Evolutionary conservation across 768 basidiomycete species (phyloP).

Genomic region (Amanita rimosa): DNA sequence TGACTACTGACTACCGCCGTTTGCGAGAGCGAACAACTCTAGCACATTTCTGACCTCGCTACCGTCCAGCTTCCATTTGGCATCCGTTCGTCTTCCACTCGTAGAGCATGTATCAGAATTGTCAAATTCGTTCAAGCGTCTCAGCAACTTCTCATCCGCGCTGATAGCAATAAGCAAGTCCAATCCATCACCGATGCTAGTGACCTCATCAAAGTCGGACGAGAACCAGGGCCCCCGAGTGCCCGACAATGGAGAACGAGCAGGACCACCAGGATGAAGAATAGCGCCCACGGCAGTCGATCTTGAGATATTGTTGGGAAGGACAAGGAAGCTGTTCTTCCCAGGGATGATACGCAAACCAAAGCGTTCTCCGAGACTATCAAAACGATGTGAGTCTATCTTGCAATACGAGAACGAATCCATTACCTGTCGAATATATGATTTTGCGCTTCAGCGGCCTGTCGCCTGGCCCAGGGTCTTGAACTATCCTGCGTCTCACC

Average conservation of each 20-base stretch:
- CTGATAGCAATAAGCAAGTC: conserved; percentile 58
- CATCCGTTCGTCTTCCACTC: conserved; percentile 68
- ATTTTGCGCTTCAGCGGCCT: conserved; percentile 87
- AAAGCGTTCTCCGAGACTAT: conserved; percentile 70
- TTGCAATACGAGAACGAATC: neutral
- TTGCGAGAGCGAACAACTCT: conserved; percentile 14
- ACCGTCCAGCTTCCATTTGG: conserved; percentile 49
- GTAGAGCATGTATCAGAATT: conserved; percentile 62
- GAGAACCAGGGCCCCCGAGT: conserved; percentile 23
- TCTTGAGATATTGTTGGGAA: conserved; percentile 75
- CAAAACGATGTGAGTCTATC: neutral
- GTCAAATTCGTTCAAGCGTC: conserved; percentile 66
- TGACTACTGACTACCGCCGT: neutral
- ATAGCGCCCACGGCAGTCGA: conserved; percentile 80
- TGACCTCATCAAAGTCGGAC: conserved; percentile 12
- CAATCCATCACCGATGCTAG: conserved; percentile 21
- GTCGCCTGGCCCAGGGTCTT: conserved; percentile 72
- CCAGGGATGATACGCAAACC: conserved; percentile 78
- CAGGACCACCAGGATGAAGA: conserved; percentile 50
- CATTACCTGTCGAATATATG: conserved; percentile 72
- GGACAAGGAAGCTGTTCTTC: conserved; percentile 66
- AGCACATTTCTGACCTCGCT: conserved; percentile 21
- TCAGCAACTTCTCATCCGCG: conserved; percentile 69
- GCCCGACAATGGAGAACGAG: conserved; percentile 29
- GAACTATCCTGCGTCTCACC: conserved; percentile 31